Evolutionary conservation across 1,284 basidiomycete genomes (phyloP).

Genomic region (Leccinum fallax): DNA sequence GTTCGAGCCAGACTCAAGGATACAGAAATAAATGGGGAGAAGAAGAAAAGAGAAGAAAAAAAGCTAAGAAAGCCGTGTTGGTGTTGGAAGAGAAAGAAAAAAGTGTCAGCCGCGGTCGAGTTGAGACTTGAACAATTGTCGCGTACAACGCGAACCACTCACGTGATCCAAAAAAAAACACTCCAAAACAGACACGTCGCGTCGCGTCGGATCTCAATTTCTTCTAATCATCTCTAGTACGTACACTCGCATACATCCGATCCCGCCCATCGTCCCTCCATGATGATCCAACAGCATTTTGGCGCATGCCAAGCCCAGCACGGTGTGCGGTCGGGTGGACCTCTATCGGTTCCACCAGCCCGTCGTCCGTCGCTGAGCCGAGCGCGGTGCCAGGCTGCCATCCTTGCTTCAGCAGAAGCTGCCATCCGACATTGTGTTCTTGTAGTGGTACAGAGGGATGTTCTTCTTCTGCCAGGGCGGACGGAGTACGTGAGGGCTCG

Average conservation of each 20-base stretch:
- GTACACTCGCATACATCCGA: slow-evolving; percentile 1
- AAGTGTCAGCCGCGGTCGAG: slow-evolving; percentile 34
- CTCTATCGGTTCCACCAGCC: slow-evolving; percentile 59
- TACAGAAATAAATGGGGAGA: slow-evolving; percentile 24
- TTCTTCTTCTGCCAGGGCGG: slow-evolving; percentile 30
- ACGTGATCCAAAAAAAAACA: slow-evolving; percentile 34
- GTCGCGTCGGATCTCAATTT: slow-evolving; percentile 18
- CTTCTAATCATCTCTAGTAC: background rate
- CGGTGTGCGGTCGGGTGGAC: slow-evolving; percentile 45
- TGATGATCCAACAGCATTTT: slow-evolving; percentile 30
- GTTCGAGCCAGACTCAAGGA: slow-evolving; percentile 11
- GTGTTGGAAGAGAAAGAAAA: slow-evolving; percentile 10
- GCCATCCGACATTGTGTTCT: slow-evolving; percentile 65
- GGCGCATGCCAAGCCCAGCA: slow-evolving; percentile 54
- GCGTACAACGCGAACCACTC: slow-evolving; percentile 40
- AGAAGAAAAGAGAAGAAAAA: slow-evolving; percentile 26
- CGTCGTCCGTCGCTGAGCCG: slow-evolving; percentile 40
- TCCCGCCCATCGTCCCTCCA: background rate
- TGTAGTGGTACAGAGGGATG: slow-evolving; percentile 46
- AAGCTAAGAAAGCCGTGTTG: slow-evolving; percentile 18
- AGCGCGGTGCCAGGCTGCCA: slow-evolving; percentile 70
- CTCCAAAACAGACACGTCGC: slow-evolving; percentile 39
- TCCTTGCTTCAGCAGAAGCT: slow-evolving; percentile 68
- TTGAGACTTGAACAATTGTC: slow-evolving; percentile 23
- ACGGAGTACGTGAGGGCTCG: slow-evolving; percentile 16